Evolutionary conservation across 257 asterid species (phyloP), one percentile per base, ranked within the genome.

Genomic region (Gentiana macrophylla): DNA sequence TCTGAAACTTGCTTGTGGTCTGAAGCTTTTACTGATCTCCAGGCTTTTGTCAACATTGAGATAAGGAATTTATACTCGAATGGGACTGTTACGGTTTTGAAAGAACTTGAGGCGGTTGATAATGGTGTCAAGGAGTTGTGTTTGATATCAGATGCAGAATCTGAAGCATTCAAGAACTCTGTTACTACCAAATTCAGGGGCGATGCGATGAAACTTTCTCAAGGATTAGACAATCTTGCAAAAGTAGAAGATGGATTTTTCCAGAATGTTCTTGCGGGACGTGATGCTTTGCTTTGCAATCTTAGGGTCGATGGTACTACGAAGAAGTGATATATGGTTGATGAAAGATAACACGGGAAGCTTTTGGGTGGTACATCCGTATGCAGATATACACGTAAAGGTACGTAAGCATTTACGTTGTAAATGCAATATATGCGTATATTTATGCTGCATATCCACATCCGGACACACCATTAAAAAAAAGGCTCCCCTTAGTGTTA

Each of bases 61-160:
- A 74, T 81, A 50, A 75, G 86, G 59, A 74, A 51, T 51, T 55
- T 62, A 24, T 57, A 68, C 59, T 72, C 76, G 5, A 52, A 56
- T n/a, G 88, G 83, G 2, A 74, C 60, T 73, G 70, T 64, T 4
- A 74, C 78, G 1, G 79, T 73, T 9, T 64, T 86, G 65, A 81
- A 80, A 75, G 97, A 89, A 72, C 80, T 81, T 24, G 90, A 80
- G 64, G 83, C 72, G 12, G 93, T 86, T 44, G 84, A 84, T 55
- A 50, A 57, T 6, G 64, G 71, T 64, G 94, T 82, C 54, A 72
- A 86, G 79, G 79, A 80, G 66, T 13, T 89, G 49, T 67, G 66
- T 77, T 80, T 80, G 56, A 47, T 78, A 10, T 58, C 36, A 0
- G 76, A 52, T 9, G 72, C 61, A 9, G 81, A 80, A 53, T 72